Base-by-base conservation (phyloP, 345 rosid species). In the Pugionium cornutum region DNA sequence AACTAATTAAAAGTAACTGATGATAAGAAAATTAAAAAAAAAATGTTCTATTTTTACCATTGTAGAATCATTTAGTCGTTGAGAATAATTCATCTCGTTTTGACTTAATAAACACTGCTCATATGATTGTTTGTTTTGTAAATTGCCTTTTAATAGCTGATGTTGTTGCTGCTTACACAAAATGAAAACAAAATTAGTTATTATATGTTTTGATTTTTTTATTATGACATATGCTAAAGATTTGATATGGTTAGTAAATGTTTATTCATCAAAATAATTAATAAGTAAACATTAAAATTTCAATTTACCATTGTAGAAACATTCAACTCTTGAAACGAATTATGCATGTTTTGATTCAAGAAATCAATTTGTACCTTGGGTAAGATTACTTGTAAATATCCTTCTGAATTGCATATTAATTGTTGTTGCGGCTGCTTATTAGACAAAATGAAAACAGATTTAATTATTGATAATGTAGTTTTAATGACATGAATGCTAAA, bases 61-160 rank as follows among this genome's bases (percentile, higher is more conserved):
- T 57, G 42, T 47, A 47, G 56, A 37, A 31, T 4, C 7, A 54
- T 37, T 39, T 39, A 32, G 64, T 2, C 30, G 49, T 59, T 57
- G 41, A 9, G 48, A 39, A 57, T 18, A 33, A 67, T 30, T 39
- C 37, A 31, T 6, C 26, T 6, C 9, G 18, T 35, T 66, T 56
- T 26, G 34, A 9, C 25, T 39, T 4, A 2, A 28, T 0, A 5
- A 4, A 11, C 9, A 41, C 7, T 30, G 39, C 2, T 49, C 2
- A 62, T 62, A 1, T 45, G 11, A 7, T 18, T 32, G 40, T 43
- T 2, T 32, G 52, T 42, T 42, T n/a, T 25, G 37, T 30, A 59
- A 7, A 5, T 44, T 44, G 4, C 5, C 36, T 34, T 34, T 18
- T 18, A 18, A 18, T 18, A 18, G 18, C 18, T 18, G 18, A 18